Conservation (phyloP, 2,329 filamentous ascomycete genomes). For the Hawksworthiomyces lignivorus region DNA sequence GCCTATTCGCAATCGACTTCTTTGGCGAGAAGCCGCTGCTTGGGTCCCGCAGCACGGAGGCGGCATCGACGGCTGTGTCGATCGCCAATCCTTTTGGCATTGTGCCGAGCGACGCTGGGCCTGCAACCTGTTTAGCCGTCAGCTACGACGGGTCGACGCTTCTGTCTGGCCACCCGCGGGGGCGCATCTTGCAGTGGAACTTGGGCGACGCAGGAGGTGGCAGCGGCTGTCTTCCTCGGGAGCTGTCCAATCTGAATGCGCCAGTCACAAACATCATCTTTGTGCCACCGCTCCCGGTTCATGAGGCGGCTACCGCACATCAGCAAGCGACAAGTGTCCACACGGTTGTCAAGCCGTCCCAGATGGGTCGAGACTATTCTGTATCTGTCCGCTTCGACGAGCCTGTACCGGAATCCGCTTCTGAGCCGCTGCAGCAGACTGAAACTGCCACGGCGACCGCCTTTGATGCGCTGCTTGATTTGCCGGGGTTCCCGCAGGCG, state of each 20-base stretch:
- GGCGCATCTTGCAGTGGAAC: constrained; percentile 76
- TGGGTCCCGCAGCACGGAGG: constrained; percentile 41
- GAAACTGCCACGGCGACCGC: constrained; percentile 14
- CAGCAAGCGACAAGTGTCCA: constrained; percentile 33
- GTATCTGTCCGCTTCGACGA: constrained; percentile 57
- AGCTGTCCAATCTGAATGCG: constrained; percentile 65
- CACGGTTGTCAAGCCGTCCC: constrained; percentile 72
- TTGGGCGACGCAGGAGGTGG: constrained; percentile 43
- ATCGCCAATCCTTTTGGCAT: constrained; percentile 46
- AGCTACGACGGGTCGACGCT: constrained; percentile 77
- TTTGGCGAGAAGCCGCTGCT: constrained; percentile 49
- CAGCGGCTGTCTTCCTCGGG: constrained; percentile 43
- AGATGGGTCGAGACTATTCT: constrained; percentile 56
- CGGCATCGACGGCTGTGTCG: constrained; percentile 51
- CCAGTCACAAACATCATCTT: constrained; percentile 78
- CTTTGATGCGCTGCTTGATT: constrained; percentile 37
- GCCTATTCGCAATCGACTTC: constrained; percentile 69
- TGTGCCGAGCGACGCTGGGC: constrained; percentile 56
- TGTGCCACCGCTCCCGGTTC: constrained; percentile 41
- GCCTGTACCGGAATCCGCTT: constrained; percentile 21
- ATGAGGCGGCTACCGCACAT: constrained; percentile 4
- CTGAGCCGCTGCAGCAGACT: too few relatives aligned
- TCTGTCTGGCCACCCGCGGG: constrained; percentile 72
- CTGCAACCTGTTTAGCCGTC: constrained; percentile 59
- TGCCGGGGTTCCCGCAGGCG: constrained; percentile 39